Evolutionary conservation across 1,284 basidiomycete species (phyloP).

Genomic region (Grifola frondosa): DNA sequence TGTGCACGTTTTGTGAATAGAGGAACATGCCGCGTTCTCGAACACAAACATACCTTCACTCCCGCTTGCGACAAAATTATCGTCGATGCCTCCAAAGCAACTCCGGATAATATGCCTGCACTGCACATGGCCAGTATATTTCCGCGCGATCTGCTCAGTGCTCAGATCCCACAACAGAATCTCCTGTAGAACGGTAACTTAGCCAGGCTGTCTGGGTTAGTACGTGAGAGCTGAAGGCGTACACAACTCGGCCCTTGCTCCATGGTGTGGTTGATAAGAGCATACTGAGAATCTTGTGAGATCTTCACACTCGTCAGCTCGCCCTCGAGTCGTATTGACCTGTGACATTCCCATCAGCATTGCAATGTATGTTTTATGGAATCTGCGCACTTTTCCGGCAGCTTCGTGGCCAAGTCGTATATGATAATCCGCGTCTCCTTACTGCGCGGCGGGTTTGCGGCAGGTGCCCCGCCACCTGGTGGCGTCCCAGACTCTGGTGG

Average conservation of each 20-base stretch:
- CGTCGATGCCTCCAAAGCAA: slow-evolving; percentile 92
- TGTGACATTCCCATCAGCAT: slow-evolving; percentile 37
- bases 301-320: slow-evolving; percentile 89
- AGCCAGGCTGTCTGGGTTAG: neutral
- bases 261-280: slow-evolving; percentile 86
- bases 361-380: slow-evolving; percentile 10
- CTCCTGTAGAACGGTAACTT: slow-evolving; percentile 56
- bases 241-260: slow-evolving; percentile 42
- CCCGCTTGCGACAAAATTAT: slow-evolving; percentile 89
- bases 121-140: slow-evolving; percentile 83
- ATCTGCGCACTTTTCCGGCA: slow-evolving; percentile 57
- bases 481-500: slow-evolving; percentile 35
- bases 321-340: slow-evolving; percentile 67
- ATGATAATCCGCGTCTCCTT: slow-evolving; percentile 70
- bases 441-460: slow-evolving; percentile 38
- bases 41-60: slow-evolving; percentile 75
- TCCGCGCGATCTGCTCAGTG: slow-evolving; percentile 67
- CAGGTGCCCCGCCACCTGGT: slow-evolving; percentile 33
- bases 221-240: slow-evolving; percentile 12
- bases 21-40: slow-evolving; percentile 1
- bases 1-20: slow-evolving; percentile 31
- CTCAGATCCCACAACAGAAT: slow-evolving; percentile 85
- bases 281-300: slow-evolving; percentile 84
- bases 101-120: slow-evolving; percentile 83
- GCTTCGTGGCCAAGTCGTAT: slow-evolving; percentile 69